phyloP scores from a whole-genome alignment of 169 alveolate species.

The Cryptosporidium bovis region DNA sequence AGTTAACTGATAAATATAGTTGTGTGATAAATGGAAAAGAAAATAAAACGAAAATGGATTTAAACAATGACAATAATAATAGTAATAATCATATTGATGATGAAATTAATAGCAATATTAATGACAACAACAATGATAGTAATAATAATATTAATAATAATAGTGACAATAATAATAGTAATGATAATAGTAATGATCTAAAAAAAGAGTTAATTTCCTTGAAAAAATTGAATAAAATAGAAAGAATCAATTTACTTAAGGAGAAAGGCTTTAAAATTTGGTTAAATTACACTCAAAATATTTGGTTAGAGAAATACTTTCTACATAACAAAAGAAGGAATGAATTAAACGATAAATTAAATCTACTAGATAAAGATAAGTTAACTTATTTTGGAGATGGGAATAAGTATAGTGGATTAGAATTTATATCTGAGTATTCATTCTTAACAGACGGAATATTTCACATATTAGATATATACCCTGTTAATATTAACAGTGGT shows the following conservation, averaged over 20 bases:
- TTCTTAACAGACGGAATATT: slow-evolving; percentile 29
- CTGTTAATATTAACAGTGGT: background rate
- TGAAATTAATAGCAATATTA: background rate
- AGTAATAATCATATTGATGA: background rate
- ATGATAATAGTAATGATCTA: background rate
- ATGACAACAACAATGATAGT: background rate
- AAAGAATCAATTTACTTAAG: slow-evolving; percentile 19
- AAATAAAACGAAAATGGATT: background rate
- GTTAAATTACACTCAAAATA: slow-evolving; percentile 29
- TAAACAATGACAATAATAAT: background rate
- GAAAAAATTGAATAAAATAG: slow-evolving; percentile 15
- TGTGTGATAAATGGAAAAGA: too few species aligned
- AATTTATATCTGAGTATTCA: slow-evolving; percentile 11
- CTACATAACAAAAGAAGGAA: background rate
- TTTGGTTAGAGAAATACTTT: slow-evolving; percentile 31
- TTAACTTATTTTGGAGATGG: slow-evolving; percentile 27
- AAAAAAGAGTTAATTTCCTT: background rate
- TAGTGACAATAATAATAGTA: too few species aligned
- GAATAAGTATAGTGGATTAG: slow-evolving; percentile 1
- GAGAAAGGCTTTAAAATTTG: slow-evolving; percentile 35
- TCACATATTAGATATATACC: slow-evolving; percentile 57
- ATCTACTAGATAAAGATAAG: background rate
- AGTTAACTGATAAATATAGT: background rate
- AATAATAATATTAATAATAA: too few species aligned
- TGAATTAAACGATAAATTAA: slow-evolving; percentile 8